These are phyloP conservation scores for Peziza echinospora DNA, from an alignment of 495 filamentous ascomycete genomes.

Conservation along the genomic window DNA sequence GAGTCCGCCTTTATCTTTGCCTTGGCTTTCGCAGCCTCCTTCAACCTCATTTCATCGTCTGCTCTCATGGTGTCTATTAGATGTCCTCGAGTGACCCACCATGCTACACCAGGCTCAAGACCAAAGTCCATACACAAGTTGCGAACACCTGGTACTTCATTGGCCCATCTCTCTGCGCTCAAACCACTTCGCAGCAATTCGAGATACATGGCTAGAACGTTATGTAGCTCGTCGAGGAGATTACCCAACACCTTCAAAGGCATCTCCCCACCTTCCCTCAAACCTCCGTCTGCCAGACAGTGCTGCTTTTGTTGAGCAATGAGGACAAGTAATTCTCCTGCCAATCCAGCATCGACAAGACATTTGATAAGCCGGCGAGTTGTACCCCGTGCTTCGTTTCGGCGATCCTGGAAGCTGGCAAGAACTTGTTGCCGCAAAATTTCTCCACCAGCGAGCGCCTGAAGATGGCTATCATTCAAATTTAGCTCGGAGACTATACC, in stretches of 20 bases:
- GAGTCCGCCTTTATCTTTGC: constrained; percentile 11
- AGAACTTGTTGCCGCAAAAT: constrained; percentile 58
- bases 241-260: constrained; percentile 56
- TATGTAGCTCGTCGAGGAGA: constrained; percentile 74
- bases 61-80: constrained; percentile 31
- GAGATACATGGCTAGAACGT: constrained; percentile 64
- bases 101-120: constrained; percentile 62
- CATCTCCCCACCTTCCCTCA: constrained; percentile 28
- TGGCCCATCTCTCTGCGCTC: constrained; percentile 54
- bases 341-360: constrained; percentile 32
- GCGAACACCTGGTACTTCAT: constrained; percentile 51
- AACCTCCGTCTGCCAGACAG: constrained; percentile 38
- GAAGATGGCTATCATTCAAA: constrained; percentile 67
- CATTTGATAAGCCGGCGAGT: constrained; percentile 55
- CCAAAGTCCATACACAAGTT: constrained; percentile 58
- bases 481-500: constrained; percentile 68
- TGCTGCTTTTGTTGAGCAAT: constrained; percentile 77
- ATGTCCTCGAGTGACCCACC: constrained; percentile 59
- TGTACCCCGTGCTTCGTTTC: constrained; percentile 53
- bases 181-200: constrained; percentile 70
- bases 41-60: constrained; percentile 3
- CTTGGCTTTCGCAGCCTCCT: constrained; percentile 1
- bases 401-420: constrained; percentile 52
- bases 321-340: constrained; percentile 58
- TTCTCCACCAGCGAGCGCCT: constrained; percentile 69